Evolutionary conservation across 805 yeast genomes (phyloP), one percentile per base, ranked within the genome.

Genomic region (Tetrapisispora pingtungensis): DNA sequence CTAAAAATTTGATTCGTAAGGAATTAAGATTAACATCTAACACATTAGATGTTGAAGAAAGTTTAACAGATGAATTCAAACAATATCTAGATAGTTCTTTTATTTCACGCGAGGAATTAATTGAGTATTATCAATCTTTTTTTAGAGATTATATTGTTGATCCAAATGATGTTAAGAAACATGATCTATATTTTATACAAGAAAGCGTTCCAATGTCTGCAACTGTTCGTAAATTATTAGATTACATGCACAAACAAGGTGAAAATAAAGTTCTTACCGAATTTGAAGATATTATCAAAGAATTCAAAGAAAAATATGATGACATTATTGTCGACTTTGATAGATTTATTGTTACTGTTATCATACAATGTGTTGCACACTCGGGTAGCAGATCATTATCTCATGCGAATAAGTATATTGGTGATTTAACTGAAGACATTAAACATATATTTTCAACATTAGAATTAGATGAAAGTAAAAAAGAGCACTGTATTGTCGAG

Each of bases 311-410:
- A n/a, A 56, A 55, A 48, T 42, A 45, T 40, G 57, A 54, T 10
- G 49, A 36, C 46, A 58, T 41, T 54, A 71, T 68, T 19, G 59
- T 59, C 1, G 61, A 68, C 36, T 53, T 68, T 35, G 67, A 68
- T 22, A 63, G 65, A 53, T 70, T 81, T 44, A 60, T 81, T 32
- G 68, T 84, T 15, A 75, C 81, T 26, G 65, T 84, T 14, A 63
- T 87, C 13, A 72, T 81, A 54, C 90, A 85, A 56, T 71, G 82
- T 0, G 72, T 86, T 42, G 83, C 90, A 38, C 80, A 80, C 52
- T 80, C 87, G 46, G 97, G 97, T 13, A 81, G 87, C 39, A 75
- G 97, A 58, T 89, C 97, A 0, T 73, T 89, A 36, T 85, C 90
- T 0, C 88, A 83, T 55, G 80, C 81, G 33, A 76, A 75, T 48